Percentiles rank a stretch among this genome's conserved stretches.
phyloP scores from a whole-genome alignment of 139 green algal genomes.

The Picochlorum sp. region DNA sequence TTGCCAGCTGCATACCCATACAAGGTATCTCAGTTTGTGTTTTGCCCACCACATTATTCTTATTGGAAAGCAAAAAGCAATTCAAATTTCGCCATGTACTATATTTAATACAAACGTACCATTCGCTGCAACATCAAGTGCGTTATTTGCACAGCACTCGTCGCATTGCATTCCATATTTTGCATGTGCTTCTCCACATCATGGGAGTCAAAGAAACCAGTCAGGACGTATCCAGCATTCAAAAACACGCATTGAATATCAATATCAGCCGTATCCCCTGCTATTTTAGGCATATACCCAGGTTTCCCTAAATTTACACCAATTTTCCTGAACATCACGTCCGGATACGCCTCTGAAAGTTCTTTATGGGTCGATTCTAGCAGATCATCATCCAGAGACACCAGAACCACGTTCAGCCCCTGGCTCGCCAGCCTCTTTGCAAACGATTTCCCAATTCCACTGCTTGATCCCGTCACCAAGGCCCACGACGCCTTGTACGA shows the following conservation, averaged over 20 bases:
- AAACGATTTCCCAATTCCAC: constrained; percentile 84
- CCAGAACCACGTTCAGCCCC: constrained; percentile 82
- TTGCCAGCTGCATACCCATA: too few species aligned
- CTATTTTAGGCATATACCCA: constrained; percentile 64
- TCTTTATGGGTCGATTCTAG: constrained; percentile 62
- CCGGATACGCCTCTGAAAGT: constrained; percentile 44
- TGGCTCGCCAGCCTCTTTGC: constrained; percentile 68
- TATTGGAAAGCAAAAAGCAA: neutral
- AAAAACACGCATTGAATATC: constrained; percentile 73
- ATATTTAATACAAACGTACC: too few species aligned
- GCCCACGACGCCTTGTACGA: constrained; percentile 82
- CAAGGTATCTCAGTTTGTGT: too few species aligned
- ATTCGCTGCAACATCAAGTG: constrained; percentile 80
- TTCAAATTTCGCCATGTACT: too few species aligned
- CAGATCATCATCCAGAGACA: constrained; percentile 66
- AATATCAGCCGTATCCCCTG: constrained; percentile 66
- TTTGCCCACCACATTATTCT: neutral
- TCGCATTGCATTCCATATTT: constrained; percentile 91
- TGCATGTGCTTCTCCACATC: constrained; percentile 50
- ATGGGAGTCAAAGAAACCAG: constrained; percentile 78
- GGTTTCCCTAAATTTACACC: constrained; percentile 59
- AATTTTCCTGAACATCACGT: constrained; percentile 70
- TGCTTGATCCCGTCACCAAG: constrained; percentile 82
- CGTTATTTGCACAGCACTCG: constrained; percentile 72
- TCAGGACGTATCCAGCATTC: constrained; percentile 93